A percentile compares a stretch with the other conserved stretches of the same genome.
phyloP scores from a whole-genome alignment of 306 rosid species.

The Gillenia trifoliata region DNA sequence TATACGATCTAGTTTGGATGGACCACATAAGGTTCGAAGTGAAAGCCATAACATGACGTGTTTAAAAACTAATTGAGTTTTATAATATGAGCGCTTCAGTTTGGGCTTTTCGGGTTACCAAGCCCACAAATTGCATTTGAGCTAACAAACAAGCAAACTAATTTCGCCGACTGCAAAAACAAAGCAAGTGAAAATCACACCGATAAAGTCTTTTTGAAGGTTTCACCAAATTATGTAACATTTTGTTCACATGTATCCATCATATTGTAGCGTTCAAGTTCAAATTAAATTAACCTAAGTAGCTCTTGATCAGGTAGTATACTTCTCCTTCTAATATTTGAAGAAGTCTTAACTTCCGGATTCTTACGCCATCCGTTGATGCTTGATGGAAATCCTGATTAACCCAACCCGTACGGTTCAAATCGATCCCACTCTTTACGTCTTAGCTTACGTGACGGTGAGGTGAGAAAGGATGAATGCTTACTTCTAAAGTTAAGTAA shows the following conservation, averaged over 20 bases:
- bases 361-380: too few relatives aligned
- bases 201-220: too few relatives aligned
- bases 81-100: neutral
- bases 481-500: neutral
- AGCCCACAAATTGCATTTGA: neutral
- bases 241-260: too few relatives aligned
- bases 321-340: too few relatives aligned
- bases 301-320: too few relatives aligned
- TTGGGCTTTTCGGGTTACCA: neutral
- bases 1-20: neutral
- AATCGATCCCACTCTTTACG: neutral
- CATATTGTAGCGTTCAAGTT: too few relatives aligned
- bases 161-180: too few relatives aligned
- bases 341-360: too few relatives aligned
- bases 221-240: too few relatives aligned
- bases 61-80: neutral
- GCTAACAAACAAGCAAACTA: neutral
- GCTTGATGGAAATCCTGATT: too few relatives aligned
- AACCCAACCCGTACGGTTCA: neutral
- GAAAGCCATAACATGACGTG: neutral
- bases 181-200: too few relatives aligned
- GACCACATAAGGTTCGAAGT: neutral
- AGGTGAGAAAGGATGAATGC: neutral
- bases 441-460: neutral
- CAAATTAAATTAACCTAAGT: too few relatives aligned